These are phyloP conservation scores for Alternaria ethzedia DNA, from an alignment of 2,329 filamentous ascomycete species.

Conservation along the genomic window DNA sequence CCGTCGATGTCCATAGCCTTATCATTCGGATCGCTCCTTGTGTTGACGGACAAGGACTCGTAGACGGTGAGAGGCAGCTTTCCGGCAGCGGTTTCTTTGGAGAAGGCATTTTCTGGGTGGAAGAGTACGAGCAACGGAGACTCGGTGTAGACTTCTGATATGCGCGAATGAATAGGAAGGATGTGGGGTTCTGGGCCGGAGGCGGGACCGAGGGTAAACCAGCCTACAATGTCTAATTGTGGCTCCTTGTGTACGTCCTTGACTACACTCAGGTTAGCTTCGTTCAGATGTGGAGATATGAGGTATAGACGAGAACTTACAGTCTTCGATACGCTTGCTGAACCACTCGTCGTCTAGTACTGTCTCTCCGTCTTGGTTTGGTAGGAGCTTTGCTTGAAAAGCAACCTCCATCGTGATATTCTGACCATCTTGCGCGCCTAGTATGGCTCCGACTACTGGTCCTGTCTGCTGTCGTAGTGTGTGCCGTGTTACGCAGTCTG, in stretches of 20 bases:
- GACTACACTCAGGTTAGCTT: slow-evolving; percentile 61
- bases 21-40: slow-evolving; percentile 41
- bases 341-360: slow-evolving; percentile 77
- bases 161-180: slow-evolving; percentile 78
- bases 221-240: slow-evolving; percentile 81
- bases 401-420: slow-evolving; percentile 92
- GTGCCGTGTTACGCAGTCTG: slow-evolving; percentile 94
- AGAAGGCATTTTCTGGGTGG: slow-evolving; percentile 68
- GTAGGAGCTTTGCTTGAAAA: slow-evolving; percentile 74
- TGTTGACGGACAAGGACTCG: slow-evolving; percentile 67
- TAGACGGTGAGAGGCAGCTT: slow-evolving; percentile 91
- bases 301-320: slow-evolving; percentile 59
- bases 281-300: background rate
- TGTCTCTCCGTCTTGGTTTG: slow-evolving; percentile 60
- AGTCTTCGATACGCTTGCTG: slow-evolving; percentile 78
- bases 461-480: slow-evolving; percentile 76
- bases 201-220: slow-evolving; percentile 80
- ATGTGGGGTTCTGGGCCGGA: slow-evolving; percentile 72
- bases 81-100: slow-evolving; percentile 67
- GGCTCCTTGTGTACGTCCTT: slow-evolving; percentile 86
- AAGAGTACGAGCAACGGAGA: slow-evolving; percentile 88
- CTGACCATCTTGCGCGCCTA: slow-evolving; percentile 89
- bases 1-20: slow-evolving; percentile 69
- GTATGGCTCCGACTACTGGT: slow-evolving; percentile 82
- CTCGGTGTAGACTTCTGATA: slow-evolving; percentile 79